Conservation (phyloP, 768 basidiomycete species). For the Collybia mongolica region DNA sequence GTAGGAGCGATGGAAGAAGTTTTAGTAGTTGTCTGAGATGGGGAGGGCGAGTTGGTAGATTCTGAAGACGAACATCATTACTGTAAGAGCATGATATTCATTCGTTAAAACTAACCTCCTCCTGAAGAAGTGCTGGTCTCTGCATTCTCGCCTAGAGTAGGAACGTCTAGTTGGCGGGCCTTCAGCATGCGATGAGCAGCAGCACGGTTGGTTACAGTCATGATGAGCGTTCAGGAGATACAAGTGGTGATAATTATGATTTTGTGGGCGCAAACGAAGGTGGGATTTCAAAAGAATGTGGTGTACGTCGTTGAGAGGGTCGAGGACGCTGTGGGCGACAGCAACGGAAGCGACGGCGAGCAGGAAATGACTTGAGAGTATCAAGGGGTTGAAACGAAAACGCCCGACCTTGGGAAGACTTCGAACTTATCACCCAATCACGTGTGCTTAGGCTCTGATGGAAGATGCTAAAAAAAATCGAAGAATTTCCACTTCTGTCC, state of each 20-base stretch:
- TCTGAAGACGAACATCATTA: not conserved
- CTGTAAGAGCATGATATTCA: not conserved
- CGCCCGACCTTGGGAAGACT: slow-evolving; percentile 1
- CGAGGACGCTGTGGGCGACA: not conserved
- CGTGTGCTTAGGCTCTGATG: not conserved
- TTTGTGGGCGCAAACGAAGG: slow-evolving; percentile 4
- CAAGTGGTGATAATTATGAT: not conserved
- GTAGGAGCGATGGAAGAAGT: slow-evolving; percentile 5
- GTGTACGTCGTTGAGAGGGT: slow-evolving; percentile 3
- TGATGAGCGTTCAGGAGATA: slow-evolving; percentile 9
- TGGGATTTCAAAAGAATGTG: slow-evolving; percentile 16
- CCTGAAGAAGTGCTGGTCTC: not conserved
- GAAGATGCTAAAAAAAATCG: not conserved
- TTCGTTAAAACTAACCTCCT: slow-evolving; percentile 1
- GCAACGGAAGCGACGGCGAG: slow-evolving; percentile 1
- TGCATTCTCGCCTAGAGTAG: not conserved
- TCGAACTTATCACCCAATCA: not conserved
- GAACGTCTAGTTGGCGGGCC: slow-evolving; percentile 15
- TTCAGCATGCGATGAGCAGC: slow-evolving; percentile 24
- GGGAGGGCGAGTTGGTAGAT: not conserved
- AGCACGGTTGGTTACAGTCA: slow-evolving; percentile 27
- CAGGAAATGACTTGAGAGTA: not conserved
- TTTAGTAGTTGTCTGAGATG: not conserved
- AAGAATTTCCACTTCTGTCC: not conserved
- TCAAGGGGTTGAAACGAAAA: not conserved